Conservation (phyloP, 2,329 filamentous ascomycete species). For the Cladorrhinum sp. region DNA sequence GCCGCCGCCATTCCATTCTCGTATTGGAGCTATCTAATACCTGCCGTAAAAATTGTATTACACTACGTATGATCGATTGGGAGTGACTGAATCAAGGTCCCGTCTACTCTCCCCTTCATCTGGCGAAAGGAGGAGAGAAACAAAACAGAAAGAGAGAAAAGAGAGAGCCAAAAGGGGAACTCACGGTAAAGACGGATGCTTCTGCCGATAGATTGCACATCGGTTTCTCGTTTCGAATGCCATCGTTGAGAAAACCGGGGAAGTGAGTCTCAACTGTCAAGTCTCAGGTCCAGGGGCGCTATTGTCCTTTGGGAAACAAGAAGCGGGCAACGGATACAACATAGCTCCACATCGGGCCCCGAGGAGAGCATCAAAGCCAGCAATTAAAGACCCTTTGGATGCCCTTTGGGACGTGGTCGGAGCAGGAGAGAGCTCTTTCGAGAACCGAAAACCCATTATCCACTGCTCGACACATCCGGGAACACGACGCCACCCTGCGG, state of each 20-base stretch:
- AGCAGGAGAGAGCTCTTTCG: constrained; percentile 6
- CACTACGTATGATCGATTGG: background rate
- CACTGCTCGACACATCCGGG: background rate
- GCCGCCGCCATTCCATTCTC: background rate
- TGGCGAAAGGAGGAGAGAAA: background rate
- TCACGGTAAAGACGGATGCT: too few relatives aligned
- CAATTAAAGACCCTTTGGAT: background rate
- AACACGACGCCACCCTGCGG: background rate
- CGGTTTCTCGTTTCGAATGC: background rate
- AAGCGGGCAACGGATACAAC: constrained; percentile 3
- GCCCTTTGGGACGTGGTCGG: background rate
- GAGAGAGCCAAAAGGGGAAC: too few relatives aligned
- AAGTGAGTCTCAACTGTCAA: background rate
- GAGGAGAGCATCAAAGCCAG: constrained; percentile 1
- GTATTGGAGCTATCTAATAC: too few relatives aligned
- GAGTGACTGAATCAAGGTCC: background rate
- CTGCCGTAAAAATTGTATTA: background rate
- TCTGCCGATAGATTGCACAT: background rate
- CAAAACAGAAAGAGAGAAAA: background rate
- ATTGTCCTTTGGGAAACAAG: constrained; percentile 8
- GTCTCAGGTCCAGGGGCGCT: constrained; percentile 1
- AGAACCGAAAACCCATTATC: background rate
- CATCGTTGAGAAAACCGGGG: background rate
- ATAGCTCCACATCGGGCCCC: background rate
- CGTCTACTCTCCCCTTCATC: background rate